Evolutionary conservation across 768 basidiomycete genomes (phyloP), one percentile per base, ranked within the genome.

Genomic region (Paxillus involutus): DNA sequence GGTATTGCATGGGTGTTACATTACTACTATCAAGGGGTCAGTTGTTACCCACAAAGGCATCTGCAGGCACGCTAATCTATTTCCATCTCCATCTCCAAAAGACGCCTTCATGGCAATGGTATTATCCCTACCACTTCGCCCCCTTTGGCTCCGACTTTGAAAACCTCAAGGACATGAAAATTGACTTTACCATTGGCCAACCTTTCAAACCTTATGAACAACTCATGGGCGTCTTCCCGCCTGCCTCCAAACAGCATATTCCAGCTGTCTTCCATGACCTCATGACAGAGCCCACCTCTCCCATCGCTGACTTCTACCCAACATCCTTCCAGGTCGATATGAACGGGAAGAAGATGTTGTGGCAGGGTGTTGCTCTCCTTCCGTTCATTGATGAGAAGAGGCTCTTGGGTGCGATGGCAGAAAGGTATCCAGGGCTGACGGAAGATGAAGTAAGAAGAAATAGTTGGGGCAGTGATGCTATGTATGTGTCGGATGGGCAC

Each of bases 331-430:
- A 95, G 62, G 88, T 98, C 64, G 97, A 99, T 71, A 99, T 99
- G 97, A 99, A 99, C 65, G 97, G 97, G 54, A 98, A 98, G 76
- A 91, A 90, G 73, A 98, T 98, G 95, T 80, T 91, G 7, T 99
- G 97, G 97, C 96, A 99, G 71, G 97, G 97, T 50, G 94, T 99
- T 52, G 95, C 97, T 0, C 76, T 99, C 9, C 77, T 99, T 19
- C 95, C 97, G 0, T 99, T 98, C 77, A 98, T 99, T 58, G 91
- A 98, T 65, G 80, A 86, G 68, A 80, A 79, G 51, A 82, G 94
- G 33, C 73, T 99, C 24, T 74, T 98, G 50, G 86, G 83, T 33
- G 92, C 94, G 4, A 93, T 99, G 88, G 81, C 77, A 8, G 68
- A 77, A 12, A 78, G 75, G 57, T 88, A 88, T 67, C 72, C 77